Conservation (phyloP, 2,329 filamentous ascomycete genomes). For the Calonectria pauciramosa region DNA sequence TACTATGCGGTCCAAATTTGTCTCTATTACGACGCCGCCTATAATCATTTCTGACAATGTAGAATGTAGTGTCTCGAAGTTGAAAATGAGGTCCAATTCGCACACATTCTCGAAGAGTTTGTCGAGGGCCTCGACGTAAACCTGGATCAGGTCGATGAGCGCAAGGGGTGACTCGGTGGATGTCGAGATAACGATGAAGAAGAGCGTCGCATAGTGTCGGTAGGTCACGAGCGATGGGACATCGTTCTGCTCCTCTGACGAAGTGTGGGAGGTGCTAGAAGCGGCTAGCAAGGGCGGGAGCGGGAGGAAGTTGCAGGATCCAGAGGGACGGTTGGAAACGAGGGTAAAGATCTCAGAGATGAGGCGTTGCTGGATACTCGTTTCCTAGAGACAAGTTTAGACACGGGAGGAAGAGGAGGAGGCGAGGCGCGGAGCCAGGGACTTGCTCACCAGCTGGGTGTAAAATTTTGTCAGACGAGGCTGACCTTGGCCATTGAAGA, state of each 20-base stretch:
- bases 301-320: constrained; percentile 97
- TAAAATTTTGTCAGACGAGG: constrained; percentile 98
- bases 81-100: constrained; percentile 98
- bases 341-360: constrained; percentile 98
- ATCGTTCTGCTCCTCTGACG: constrained; percentile 82
- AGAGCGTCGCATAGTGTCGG: constrained; percentile 97
- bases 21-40: constrained; percentile 94
- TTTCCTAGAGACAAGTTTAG: constrained; percentile 75
- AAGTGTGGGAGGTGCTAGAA: constrained; percentile 74
- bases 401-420: constrained; percentile 1
- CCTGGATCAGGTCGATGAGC: constrained; percentile 95
- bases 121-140: constrained; percentile 96
- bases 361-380: constrained; percentile 94
- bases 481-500: constrained; percentile 99
- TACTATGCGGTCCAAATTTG: constrained; percentile 88
- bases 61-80: constrained; percentile 96
- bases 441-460: constrained; percentile 81
- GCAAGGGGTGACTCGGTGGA: constrained; percentile 96
- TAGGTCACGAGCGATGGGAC: constrained; percentile 96
- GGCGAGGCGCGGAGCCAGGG: background rate
- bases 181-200: constrained; percentile 98
- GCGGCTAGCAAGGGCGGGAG: constrained; percentile 75
- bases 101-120: constrained; percentile 98
- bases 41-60: constrained; percentile 95
- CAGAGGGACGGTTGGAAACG: constrained; percentile 90